A percentile compares a stretch with the other conserved stretches of the same genome.
Conservation (phyloP, 2,329 filamentous ascomycete genomes). For the Celoporthe dispersa region DNA sequence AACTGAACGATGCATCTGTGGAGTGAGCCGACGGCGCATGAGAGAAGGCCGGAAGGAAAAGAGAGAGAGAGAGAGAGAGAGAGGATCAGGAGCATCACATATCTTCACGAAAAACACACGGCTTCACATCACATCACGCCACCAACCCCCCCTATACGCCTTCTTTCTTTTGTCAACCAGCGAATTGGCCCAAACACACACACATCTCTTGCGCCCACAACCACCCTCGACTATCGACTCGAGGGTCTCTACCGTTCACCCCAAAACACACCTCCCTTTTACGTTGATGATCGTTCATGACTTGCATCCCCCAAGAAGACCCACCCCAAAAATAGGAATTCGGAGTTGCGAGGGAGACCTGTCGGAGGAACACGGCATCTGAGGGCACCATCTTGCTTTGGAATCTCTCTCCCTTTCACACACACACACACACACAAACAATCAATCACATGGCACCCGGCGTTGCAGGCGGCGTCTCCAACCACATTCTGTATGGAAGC, state of each 20-base stretch:
- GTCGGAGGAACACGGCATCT: constrained; percentile 12
- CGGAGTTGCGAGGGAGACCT: constrained; percentile 24
- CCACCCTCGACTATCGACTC: not conserved
- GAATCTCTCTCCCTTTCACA: not conserved
- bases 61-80: not conserved
- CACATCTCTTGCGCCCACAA: not conserved
- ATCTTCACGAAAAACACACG: not conserved
- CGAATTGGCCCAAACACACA: not conserved
- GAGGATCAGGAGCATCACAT: constrained; percentile 9
- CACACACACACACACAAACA: too few relatives aligned
- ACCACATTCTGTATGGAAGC: constrained; percentile 24
- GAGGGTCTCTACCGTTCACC: constrained; percentile 1
- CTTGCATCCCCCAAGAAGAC: constrained; percentile 34
- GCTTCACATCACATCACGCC: not conserved
- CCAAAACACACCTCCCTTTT: constrained; percentile 3
- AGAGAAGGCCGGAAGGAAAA: not conserved
- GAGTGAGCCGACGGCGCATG: constrained; percentile 20
- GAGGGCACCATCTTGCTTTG: constrained; percentile 20
- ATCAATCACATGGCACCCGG: constrained; percentile 24
- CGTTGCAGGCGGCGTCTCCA: constrained; percentile 30
- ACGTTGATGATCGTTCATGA: constrained; percentile 29
- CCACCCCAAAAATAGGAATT: constrained; percentile 1
- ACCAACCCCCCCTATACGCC: constrained; percentile 22
- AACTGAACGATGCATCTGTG: constrained; percentile 45
- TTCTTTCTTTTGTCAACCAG: constrained; percentile 9